phyloP scores from a whole-genome alignment of 257 asterid species.

The Ajuga chamaepitys region DNA sequence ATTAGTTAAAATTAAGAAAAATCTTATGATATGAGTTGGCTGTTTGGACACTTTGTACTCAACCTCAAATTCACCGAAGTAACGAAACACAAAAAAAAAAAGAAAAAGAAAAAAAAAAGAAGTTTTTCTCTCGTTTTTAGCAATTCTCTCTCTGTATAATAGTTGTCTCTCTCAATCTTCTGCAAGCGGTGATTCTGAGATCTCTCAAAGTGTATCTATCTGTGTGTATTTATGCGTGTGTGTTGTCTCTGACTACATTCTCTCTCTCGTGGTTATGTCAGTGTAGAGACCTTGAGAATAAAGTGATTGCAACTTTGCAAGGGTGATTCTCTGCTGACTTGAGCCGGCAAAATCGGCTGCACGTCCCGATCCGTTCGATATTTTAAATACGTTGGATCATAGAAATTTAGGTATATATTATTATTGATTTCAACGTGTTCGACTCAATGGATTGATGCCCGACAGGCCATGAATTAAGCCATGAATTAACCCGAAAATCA shows the following conservation, averaged over 20 bases:
- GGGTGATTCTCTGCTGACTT: too few species aligned
- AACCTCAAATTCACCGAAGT: slow-evolving; percentile 8
- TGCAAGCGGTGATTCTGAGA: not conserved
- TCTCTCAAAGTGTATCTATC: not conserved
- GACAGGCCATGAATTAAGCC: too few species aligned
- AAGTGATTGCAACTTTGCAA: too few species aligned
- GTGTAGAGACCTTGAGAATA: not conserved
- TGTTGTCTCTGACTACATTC: not conserved
- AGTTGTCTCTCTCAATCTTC: not conserved
- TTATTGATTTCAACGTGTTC: too few species aligned
- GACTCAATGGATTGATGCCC: too few species aligned
- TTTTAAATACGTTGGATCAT: too few species aligned
- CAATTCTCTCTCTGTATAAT: not conserved
- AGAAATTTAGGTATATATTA: too few species aligned
- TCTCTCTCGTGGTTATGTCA: slow-evolving; percentile 19
- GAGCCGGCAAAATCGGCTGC: too few species aligned
- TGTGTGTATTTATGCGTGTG: not conserved
- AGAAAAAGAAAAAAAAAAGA: too few species aligned
- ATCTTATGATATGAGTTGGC: not conserved
- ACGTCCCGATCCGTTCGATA: too few species aligned
- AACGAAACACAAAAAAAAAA: too few species aligned
- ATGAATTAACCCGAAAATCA: too few species aligned
- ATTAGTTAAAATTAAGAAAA: slow-evolving; percentile 15
- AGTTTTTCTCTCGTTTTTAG: slow-evolving; percentile 1
- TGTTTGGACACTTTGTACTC: slow-evolving; percentile 11